Conservation (phyloP, 306 rosid genomes). For the Prosopis cineraria region DNA sequence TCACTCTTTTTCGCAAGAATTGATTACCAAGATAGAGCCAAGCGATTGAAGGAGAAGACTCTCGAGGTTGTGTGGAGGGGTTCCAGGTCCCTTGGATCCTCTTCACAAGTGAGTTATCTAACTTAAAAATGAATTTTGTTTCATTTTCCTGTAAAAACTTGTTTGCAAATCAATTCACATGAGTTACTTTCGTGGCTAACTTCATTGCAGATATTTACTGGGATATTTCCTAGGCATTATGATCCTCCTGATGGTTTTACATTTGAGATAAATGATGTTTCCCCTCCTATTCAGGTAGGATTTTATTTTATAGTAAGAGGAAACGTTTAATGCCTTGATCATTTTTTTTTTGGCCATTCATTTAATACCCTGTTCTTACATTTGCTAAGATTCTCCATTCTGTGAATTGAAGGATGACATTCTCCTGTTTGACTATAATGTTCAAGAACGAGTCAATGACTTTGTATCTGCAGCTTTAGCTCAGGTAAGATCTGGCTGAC, state of each 20-base stretch:
- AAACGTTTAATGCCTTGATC: conserved; percentile 13
- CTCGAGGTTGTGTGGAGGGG: conserved; percentile 83
- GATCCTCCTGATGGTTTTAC: conserved; percentile 91
- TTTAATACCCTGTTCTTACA: conserved; percentile 12
- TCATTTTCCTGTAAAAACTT: neutral
- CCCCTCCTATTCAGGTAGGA: conserved; percentile 62
- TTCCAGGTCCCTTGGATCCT: conserved; percentile 71
- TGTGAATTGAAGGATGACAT: conserved; percentile 54
- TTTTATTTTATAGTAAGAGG: conserved; percentile 5
- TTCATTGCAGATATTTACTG: conserved; percentile 72
- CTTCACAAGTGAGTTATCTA: conserved; percentile 68
- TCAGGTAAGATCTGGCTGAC: conserved; percentile 53
- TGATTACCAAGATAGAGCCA: conserved; percentile 89
- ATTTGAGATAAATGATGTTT: conserved; percentile 80
- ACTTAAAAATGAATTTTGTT: neutral
- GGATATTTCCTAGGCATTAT: conserved; percentile 79
- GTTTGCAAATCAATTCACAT: neutral
- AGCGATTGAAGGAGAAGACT: conserved; percentile 66
- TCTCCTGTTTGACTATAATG: conserved; percentile 55
- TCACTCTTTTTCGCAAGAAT: conserved; percentile 85
- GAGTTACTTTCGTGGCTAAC: conserved; percentile 23
- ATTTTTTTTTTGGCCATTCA: neutral
- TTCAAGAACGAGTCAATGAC: conserved; percentile 49
- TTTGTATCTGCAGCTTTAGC: conserved; percentile 61
- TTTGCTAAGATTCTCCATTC: conserved; percentile 28